phyloP scores from a whole-genome alignment of 2,329 filamentous ascomycete genomes.

The Chalara sp. region DNA sequence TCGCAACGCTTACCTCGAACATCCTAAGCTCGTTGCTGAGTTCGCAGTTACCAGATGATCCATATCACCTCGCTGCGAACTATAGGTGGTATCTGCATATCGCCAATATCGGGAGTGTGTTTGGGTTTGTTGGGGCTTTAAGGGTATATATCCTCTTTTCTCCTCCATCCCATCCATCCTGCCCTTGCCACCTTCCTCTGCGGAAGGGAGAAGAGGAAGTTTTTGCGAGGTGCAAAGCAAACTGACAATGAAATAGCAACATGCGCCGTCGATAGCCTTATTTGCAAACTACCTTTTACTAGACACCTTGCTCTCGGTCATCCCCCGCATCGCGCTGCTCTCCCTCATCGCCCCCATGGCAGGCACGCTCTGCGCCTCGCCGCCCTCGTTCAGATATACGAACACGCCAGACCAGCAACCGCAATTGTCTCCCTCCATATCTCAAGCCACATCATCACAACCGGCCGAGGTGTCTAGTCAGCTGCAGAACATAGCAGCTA shows the following conservation, averaged over 20 bases:
- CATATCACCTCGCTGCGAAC: conserved; percentile 24
- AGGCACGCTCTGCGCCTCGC: conserved; percentile 10
- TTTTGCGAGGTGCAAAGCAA: neutral
- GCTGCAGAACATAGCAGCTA: neutral
- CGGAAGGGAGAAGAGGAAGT: neutral
- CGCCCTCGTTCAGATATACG: neutral
- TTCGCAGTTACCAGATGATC: conserved; percentile 26
- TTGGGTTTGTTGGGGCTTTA: conserved; percentile 36
- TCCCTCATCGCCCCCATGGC: conserved; percentile 16
- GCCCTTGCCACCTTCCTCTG: neutral
- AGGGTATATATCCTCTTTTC: conserved; percentile 24
- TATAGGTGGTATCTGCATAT: conserved; percentile 33
- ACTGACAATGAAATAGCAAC: conserved; percentile 14
- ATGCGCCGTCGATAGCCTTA: conserved; percentile 20
- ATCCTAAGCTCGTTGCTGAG: conserved; percentile 23
- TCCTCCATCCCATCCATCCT: neutral
- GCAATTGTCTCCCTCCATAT: too few species aligned
- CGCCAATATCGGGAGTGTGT: conserved; percentile 31
- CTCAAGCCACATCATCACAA: too few species aligned
- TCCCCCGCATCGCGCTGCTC: conserved; percentile 24
- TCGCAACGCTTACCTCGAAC: conserved; percentile 24
- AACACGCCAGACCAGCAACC: too few species aligned
- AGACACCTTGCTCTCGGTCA: conserved; percentile 21
- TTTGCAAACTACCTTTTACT: conserved; percentile 27
- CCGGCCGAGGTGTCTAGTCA: neutral